Evolutionary conservation across 768 basidiomycete species (phyloP).

Genomic region (Lactarius vividus): DNA sequence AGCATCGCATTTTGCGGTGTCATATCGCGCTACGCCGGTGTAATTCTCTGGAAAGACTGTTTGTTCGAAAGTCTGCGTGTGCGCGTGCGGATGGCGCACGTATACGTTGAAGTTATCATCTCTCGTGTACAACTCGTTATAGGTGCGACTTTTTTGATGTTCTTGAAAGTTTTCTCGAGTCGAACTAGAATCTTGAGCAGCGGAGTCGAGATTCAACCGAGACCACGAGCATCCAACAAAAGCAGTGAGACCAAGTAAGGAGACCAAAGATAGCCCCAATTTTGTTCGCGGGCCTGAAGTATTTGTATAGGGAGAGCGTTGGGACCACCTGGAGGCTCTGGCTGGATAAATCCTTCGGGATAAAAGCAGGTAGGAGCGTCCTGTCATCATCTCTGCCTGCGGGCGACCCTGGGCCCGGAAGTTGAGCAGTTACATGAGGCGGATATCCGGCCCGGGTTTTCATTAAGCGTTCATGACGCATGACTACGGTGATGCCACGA

Average conservation of each 20-base stretch:
- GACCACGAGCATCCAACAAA: conserved; percentile 11
- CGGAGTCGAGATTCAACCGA: conserved; percentile 13
- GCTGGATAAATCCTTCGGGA: background rate
- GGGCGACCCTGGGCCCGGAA: too few species aligned
- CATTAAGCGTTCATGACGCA: too few species aligned
- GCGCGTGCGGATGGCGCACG: background rate
- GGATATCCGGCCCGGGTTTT: too few species aligned
- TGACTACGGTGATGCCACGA: too few species aligned
- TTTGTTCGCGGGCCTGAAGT: too few species aligned
- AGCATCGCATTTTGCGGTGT: background rate
- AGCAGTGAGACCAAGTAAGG: conserved; percentile 6
- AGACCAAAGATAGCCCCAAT: conserved; percentile 7
- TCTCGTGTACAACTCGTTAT: background rate
- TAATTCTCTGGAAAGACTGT: conserved; percentile 10
- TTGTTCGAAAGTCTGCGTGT: conserved; percentile 3
- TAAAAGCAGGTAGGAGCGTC: background rate
- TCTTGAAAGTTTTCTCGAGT: background rate
- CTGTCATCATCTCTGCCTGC: background rate
- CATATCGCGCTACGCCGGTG: conserved; percentile 14
- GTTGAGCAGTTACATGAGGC: too few species aligned
- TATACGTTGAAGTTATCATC: background rate
- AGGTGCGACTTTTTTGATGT: background rate
- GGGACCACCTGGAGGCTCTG: background rate
- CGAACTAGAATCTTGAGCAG: background rate
- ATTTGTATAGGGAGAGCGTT: background rate